Conservation (phyloP, 192 early-diverging fungal species). For the Chytriomyces confervae region DNA sequence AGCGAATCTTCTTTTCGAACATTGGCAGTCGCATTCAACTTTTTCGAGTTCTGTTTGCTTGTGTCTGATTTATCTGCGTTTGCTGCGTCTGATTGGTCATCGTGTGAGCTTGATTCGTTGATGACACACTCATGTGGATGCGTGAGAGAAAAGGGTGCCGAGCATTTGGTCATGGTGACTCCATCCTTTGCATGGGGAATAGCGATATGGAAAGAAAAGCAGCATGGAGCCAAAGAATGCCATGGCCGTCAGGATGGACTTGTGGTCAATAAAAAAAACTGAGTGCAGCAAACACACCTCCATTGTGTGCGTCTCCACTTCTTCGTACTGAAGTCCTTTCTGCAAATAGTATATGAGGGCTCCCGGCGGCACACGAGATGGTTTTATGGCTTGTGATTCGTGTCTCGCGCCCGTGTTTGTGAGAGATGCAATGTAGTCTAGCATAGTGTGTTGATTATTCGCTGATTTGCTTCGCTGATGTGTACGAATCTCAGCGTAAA, state of each 20-base stretch:
- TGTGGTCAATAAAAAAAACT: neutral
- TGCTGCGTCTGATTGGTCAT: constrained; percentile 24
- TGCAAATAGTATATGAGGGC: constrained; percentile 84
- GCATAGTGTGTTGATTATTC: too few relatives aligned
- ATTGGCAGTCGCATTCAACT: too few relatives aligned
- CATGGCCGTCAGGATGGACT: neutral
- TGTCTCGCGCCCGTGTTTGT: too few relatives aligned
- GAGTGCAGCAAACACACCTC: constrained; percentile 51
- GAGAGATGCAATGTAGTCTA: too few relatives aligned
- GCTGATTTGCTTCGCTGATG: neutral
- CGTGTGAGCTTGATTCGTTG: constrained; percentile 19
- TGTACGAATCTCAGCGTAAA: too few relatives aligned
- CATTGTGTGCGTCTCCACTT: constrained; percentile 86
- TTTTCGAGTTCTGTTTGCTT: neutral
- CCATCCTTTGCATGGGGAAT: constrained; percentile 67
- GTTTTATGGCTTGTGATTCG: too few relatives aligned
- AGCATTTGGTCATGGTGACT: constrained; percentile 68
- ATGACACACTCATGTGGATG: constrained; percentile 69
- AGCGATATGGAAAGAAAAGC: neutral
- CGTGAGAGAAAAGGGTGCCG: constrained; percentile 71
- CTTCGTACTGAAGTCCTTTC: constrained; percentile 89
- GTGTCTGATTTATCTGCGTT: constrained; percentile 23
- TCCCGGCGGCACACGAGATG: constrained; percentile 73
- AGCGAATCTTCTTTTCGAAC: neutral
- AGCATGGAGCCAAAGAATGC: neutral